Base-by-base conservation (phyloP, 768 basidiomycete species). In the Leccinum disarticulatum region DNA sequence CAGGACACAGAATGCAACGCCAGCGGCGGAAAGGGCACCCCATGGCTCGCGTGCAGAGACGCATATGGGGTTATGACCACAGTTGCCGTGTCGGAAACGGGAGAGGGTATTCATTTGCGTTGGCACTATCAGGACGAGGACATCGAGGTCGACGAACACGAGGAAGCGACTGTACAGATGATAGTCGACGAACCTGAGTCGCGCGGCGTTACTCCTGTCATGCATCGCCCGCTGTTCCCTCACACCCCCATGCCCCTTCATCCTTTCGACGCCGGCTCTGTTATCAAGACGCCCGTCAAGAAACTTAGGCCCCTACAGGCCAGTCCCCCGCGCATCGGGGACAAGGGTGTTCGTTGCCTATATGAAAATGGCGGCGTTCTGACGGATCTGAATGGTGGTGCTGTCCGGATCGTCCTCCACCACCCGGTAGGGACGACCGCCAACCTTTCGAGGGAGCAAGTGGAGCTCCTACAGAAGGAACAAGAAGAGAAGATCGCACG, bases 181-280 rank as follows among this genome's bases (percentile, higher is more conserved):
- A 51, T 19, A 13, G 49, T 60, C 50, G 64, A 70, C 25, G 58
- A 70, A 11, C 48, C 19, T 25, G 61, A 59, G n/a, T 43, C 41
- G 7, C 71, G 67, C 47, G 58, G 13, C 2, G 46, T 48, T 25
- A 68, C 72, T 0, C 43, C 50, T 15, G 13, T 54, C 31, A 22
- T 33, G 27, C 22, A 55, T 13, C 58, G 59, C 13, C 52, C 11
- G 17, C 54, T 25, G 9, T 62, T 67, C 22, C 66, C 61, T 1
- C 58, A 66, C 22, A 70, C 71, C 0, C 73, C 71, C 1, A 49
- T 69, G 47, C 41, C 56, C 2, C 57, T 52, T 15, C 58, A 63
- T 15, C 22, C 68, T 5, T 73, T 66, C 30, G 61, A 74, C 15
- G 68, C 74, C 1, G 73, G 73, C 6, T 74, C 73, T 14, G 74